Conservation (phyloP, 768 basidiomycete species). For the Mycena epipterygia region DNA sequence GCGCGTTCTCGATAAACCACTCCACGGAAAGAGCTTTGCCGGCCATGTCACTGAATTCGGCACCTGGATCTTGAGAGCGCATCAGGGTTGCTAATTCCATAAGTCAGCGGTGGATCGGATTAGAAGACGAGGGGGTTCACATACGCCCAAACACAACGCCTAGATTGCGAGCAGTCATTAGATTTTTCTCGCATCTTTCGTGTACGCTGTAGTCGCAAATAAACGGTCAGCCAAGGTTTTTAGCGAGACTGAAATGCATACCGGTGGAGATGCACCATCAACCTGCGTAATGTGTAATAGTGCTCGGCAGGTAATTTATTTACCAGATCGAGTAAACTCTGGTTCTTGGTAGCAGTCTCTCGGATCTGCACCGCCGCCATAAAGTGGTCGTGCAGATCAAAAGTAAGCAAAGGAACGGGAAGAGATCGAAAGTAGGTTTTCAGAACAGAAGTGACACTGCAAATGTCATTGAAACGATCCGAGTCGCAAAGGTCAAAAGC, state of each 20-base stretch:
- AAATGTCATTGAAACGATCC: slow-evolving; percentile 97
- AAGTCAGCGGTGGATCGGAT: slow-evolving; percentile 20
- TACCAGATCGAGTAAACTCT: slow-evolving; percentile 76
- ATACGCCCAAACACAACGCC: slow-evolving; percentile 98
- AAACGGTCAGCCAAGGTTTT: slow-evolving; percentile 41
- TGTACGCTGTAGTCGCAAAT: slow-evolving; percentile 60
- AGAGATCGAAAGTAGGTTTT: slow-evolving; percentile 97
- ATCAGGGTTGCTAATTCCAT: slow-evolving; percentile 86
- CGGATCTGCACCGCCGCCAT: slow-evolving; percentile 80
- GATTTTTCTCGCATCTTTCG: slow-evolving; percentile 77
- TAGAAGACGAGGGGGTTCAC: slow-evolving; percentile 50
- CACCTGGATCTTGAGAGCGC: slow-evolving; percentile 86
- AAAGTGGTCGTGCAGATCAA: slow-evolving; percentile 92
- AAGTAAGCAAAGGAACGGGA: slow-evolving; percentile 92
- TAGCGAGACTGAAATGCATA: slow-evolving; percentile 53
- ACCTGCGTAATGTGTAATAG: slow-evolving; percentile 82
- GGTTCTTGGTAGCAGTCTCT: slow-evolving; percentile 72
- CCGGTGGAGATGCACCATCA: slow-evolving; percentile 93
- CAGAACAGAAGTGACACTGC: slow-evolving; percentile 95
- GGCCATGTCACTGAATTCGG: slow-evolving; percentile 98
- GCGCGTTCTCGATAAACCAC: slow-evolving; percentile 94
- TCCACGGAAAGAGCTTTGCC: slow-evolving; percentile 94
- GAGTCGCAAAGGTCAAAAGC: slow-evolving; percentile 90
- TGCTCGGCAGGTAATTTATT: slow-evolving; percentile 88
- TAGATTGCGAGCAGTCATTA: slow-evolving; percentile 95